Conservation (phyloP, 805 yeast genomes). For the Teunomyces funiuensis region DNA sequence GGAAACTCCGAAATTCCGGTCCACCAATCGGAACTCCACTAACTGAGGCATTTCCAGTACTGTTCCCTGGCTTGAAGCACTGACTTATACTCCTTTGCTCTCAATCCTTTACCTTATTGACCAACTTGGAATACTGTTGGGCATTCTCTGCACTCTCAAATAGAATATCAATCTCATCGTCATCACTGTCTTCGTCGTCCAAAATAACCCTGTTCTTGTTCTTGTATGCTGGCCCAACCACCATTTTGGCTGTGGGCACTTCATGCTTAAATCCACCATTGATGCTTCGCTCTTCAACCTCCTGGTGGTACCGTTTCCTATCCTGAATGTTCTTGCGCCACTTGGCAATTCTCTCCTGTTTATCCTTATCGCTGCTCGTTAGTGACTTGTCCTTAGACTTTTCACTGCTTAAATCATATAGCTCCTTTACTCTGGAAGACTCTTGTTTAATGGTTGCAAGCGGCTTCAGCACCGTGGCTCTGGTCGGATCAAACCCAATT, state of each 20-base stretch:
- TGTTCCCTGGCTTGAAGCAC: too few relatives aligned
- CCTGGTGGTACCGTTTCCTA: slow-evolving; percentile 16
- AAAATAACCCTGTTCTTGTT: slow-evolving; percentile 7
- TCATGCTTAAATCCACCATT: slow-evolving; percentile 7
- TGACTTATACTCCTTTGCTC: too few relatives aligned
- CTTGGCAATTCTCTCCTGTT: slow-evolving; percentile 17
- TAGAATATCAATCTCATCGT: slow-evolving; percentile 33
- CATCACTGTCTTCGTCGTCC: slow-evolving; percentile 11
- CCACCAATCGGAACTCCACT: too few relatives aligned
- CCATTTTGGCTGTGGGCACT: slow-evolving; percentile 1
- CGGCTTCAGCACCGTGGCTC: neutral
- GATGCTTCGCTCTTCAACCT: slow-evolving; percentile 9
- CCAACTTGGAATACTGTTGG: slow-evolving; percentile 3
- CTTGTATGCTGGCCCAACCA: neutral
- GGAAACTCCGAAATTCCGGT: too few relatives aligned
- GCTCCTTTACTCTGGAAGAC: slow-evolving; percentile 17
- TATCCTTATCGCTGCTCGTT: slow-evolving; percentile 16
- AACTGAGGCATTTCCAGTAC: too few relatives aligned
- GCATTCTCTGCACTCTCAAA: slow-evolving; percentile 25
- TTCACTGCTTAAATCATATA: slow-evolving; percentile 21
- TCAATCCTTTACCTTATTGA: neutral
- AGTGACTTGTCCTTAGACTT: slow-evolving; percentile 17
- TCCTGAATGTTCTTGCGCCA: slow-evolving; percentile 24
- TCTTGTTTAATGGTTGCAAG: slow-evolving; percentile 1
- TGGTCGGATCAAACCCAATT: slow-evolving; percentile 56